Conservation (phyloP, 2,329 filamentous ascomycete species). For the Huntiella decipiens region DNA sequence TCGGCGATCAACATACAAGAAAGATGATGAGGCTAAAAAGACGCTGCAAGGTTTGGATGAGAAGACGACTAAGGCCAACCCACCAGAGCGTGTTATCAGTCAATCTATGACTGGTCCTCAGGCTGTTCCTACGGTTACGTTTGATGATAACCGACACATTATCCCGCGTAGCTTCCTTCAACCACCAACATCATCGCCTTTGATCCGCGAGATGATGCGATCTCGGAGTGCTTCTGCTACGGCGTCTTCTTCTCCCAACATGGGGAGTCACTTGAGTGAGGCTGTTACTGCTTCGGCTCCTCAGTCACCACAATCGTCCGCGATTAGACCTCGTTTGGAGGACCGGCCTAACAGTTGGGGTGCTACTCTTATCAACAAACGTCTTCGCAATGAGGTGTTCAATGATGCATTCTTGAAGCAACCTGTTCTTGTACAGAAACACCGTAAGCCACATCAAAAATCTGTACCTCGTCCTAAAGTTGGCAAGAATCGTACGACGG, state of each 20-base stretch:
- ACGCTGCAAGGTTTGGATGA: background rate
- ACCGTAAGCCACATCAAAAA: constrained; percentile 51
- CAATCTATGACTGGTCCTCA: constrained; percentile 52
- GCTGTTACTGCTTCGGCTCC: constrained; percentile 7
- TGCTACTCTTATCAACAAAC: constrained; percentile 76
- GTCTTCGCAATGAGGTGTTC: constrained; percentile 75
- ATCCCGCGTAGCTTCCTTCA: constrained; percentile 69
- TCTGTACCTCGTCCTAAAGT: constrained; percentile 35
- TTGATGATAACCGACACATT: constrained; percentile 87
- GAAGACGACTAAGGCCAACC: background rate
- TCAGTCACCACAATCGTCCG: constrained; percentile 16
- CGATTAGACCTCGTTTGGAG: constrained; percentile 27
- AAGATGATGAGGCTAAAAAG: constrained; percentile 24
- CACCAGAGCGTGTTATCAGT: constrained; percentile 30
- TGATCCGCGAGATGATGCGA: constrained; percentile 10
- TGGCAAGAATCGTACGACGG: constrained; percentile 4
- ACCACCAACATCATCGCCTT: constrained; percentile 18
- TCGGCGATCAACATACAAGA: constrained; percentile 36
- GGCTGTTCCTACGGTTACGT: constrained; percentile 72
- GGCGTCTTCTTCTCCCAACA: constrained; percentile 1
- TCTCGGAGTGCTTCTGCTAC: constrained; percentile 9
- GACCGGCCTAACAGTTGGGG: constrained; percentile 58
- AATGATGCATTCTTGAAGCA: constrained; percentile 80
- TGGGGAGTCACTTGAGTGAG: background rate
- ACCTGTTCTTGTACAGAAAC: constrained; percentile 60